These are phyloP conservation scores for Juglanconis oblonga DNA, from an alignment of 2,329 filamentous ascomycete species.

Conservation along the genomic window DNA sequence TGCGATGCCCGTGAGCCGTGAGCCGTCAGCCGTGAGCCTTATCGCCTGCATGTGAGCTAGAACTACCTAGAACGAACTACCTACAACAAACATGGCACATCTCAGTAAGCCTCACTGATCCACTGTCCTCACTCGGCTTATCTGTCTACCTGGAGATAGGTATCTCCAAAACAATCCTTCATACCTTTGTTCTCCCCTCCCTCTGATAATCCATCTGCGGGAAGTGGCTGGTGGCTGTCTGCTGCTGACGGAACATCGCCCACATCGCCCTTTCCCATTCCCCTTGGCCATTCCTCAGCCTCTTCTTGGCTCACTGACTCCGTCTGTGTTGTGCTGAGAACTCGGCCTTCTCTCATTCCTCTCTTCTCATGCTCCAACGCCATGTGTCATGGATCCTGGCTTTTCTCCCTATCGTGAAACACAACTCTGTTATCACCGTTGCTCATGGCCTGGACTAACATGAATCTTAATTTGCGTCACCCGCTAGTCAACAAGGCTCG, in stretches of 20 bases:
- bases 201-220: background rate
- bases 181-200: background rate
- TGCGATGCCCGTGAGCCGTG: background rate
- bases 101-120: conserved; percentile 15
- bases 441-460: conserved; percentile 37
- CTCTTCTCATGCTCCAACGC: background rate
- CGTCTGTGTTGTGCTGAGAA: background rate
- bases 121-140: no score
- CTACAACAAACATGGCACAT: conserved; percentile 11
- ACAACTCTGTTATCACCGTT: background rate
- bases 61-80: background rate
- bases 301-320: background rate
- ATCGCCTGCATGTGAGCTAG: conserved; percentile 12
- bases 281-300: background rate
- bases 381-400: background rate
- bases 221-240: background rate
- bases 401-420: background rate
- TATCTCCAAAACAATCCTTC: background rate
- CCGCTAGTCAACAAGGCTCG: conserved; percentile 57
- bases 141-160: no score
- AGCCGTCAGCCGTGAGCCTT: background rate
- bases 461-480: conserved; percentile 47
- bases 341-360: background rate
- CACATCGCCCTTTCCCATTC: background rate
- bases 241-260: background rate